Conservation (phyloP, 495 filamentous ascomycete species). For the Copromyces sp. region DNA sequence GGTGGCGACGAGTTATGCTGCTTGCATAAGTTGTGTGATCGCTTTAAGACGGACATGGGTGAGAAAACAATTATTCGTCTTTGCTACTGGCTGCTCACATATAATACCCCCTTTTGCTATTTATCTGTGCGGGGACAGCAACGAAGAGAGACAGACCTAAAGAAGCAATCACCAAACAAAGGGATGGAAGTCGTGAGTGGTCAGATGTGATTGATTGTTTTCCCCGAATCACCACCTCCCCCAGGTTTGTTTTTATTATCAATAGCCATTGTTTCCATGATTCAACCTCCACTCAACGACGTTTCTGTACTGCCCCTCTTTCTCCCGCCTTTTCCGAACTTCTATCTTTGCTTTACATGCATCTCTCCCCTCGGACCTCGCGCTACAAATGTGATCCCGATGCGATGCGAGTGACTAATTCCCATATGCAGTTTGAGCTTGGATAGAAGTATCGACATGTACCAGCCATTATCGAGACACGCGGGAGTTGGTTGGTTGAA, state of each 20-base stretch:
- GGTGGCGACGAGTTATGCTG: neutral
- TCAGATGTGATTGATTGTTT: too few relatives aligned
- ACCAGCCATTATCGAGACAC: too few relatives aligned
- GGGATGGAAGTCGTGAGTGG: neutral
- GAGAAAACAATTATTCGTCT: neutral
- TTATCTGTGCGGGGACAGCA: neutral
- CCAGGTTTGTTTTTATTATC: slow-evolving; percentile 7
- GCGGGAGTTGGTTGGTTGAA: too few relatives aligned
- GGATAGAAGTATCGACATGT: too few relatives aligned
- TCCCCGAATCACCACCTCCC: too few relatives aligned
- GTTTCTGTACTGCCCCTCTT: too few relatives aligned
- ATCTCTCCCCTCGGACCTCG: too few relatives aligned
- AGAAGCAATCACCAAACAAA: neutral
- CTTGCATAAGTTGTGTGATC: neutral
- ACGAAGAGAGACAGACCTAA: too few relatives aligned
- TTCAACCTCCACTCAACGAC: neutral
- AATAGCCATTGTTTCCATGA: slow-evolving; percentile 6
- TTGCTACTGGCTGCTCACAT: neutral
- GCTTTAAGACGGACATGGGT: neutral
- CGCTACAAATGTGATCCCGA: too few relatives aligned
- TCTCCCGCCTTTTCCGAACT: too few relatives aligned
- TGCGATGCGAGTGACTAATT: neutral
- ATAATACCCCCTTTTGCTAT: neutral
- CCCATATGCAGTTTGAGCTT: neutral
- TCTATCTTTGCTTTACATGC: too few relatives aligned